Percentiles rank a stretch among this genome's conserved stretches.
Conservation (phyloP, 495 filamentous ascomycete genomes). For the Penicillium ochrochloron region DNA sequence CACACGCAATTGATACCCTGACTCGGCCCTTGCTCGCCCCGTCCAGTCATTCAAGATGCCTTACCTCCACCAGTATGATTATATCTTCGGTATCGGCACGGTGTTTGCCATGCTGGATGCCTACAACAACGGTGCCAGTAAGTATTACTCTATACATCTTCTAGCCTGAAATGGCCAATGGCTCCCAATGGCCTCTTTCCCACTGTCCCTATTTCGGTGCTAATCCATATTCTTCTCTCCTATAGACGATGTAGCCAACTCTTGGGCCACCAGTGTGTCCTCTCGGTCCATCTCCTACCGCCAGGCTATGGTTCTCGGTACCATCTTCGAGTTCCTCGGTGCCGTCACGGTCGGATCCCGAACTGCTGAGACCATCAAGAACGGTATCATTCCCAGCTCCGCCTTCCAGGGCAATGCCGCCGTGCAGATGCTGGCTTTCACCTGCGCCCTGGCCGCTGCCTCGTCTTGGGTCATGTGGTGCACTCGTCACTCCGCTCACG, state of each 20-base stretch:
- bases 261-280: constrained; percentile 72
- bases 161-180: not conserved
- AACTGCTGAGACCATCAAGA: constrained; percentile 65
- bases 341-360: constrained; percentile 64
- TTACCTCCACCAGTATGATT: constrained; percentile 62
- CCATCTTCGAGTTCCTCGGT: constrained; percentile 66
- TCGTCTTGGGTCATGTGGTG: constrained; percentile 66
- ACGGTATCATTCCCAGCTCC: constrained; percentile 54
- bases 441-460: constrained; percentile 59
- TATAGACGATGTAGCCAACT: constrained; percentile 76
- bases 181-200: not conserved
- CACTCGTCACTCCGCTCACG: constrained; percentile 62
- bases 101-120: constrained; percentile 77
- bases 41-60: constrained; percentile 42
- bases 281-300: constrained; percentile 68
- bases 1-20: constrained; percentile 7
- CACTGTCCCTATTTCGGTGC: not conserved
- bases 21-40: constrained; percentile 8
- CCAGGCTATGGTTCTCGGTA: constrained; percentile 70
- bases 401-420: constrained; percentile 57
- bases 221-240: constrained; percentile 1
- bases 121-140: constrained; percentile 71
- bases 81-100: constrained; percentile 76
- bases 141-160: constrained; percentile 29
- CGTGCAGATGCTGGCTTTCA: constrained; percentile 66